Base-by-base conservation (phyloP, 176 grass and related monocot species). In the Neostapfia colusana region DNA sequence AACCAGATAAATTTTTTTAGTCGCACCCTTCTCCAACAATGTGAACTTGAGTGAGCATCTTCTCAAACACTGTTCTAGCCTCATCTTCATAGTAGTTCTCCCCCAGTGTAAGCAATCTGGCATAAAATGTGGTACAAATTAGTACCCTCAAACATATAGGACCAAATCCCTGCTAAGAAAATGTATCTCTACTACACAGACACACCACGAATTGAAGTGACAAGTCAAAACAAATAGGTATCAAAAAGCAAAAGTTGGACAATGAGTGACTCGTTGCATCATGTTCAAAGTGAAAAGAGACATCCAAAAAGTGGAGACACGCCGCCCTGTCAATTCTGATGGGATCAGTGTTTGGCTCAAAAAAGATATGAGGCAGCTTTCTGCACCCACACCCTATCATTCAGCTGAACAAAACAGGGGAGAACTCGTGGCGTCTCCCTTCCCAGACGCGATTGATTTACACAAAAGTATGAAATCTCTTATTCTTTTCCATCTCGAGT, bases 1-100 rank as follows among this genome's bases (percentile, higher is more conserved):
- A 63, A 36, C 26, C 3, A 59, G 59, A 64, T 10, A 23, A 42
- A 72, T 38, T 13, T 36, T 55, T 21, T 55, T 55, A 55, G n/a
- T 36, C 74, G 58, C 91, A 97, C 94, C 94, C 94, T 97, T 97
- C 89, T 63, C 94, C 94, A 79, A 93, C 81, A 74, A 97, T 49
- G 75, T 93, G 89, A 74, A 92, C 83, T 40, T 85, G 89, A 93
- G 88, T 77, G 61, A 92, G 86, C 86, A 93, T 89, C 69, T 84
- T 86, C 35, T 84, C 72, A 28, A 92, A 79, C 63, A 89, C 40
- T 77, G 54, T 69, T 81, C 38, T 71, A 13, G 64, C 89, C 69
- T 88, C 78, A 73, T 93, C 95, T 89, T 97, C 89, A 74, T 67
- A 90, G 86, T 93, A 89, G 72, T 68, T 88, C 50, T 93, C 95